These are phyloP conservation scores for Epichloe coenophiala DNA, from an alignment of 2,329 filamentous ascomycete genomes.

Conservation along the genomic window DNA sequence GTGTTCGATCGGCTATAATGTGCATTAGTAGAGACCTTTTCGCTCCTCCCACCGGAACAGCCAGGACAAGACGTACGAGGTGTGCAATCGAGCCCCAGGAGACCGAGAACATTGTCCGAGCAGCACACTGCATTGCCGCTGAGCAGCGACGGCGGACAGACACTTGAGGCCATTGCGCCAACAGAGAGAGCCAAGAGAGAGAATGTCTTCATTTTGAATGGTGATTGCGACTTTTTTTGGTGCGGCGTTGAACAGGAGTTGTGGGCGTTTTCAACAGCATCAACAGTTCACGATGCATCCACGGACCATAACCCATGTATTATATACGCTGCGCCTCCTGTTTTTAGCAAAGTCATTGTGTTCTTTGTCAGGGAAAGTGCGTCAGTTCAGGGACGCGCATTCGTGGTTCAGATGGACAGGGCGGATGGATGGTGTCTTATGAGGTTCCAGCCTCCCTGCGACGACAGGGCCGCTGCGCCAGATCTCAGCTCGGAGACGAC, in stretches of 20 bases:
- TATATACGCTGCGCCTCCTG: not conserved
- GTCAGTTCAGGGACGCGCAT: not conserved
- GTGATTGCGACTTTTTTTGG: not conserved
- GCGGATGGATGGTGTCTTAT: not conserved
- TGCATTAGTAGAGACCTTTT: not conserved
- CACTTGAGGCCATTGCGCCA: not conserved
- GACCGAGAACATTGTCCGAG: not conserved
- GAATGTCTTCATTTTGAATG: not conserved
- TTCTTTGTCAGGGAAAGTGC: not conserved
- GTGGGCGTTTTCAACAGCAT: too few species aligned
- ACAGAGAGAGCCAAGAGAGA: not conserved
- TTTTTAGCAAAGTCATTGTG: not conserved
- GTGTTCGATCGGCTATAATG: not conserved
- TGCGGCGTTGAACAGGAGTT: not conserved
- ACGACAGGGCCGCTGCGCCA: not conserved
- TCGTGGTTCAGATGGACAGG: not conserved
- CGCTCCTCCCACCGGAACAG: not conserved
- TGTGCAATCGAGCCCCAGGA: not conserved
- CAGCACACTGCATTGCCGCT: slow-evolving; percentile 1
- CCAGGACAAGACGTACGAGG: not conserved
- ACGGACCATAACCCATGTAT: not conserved
- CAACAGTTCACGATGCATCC: too few species aligned
- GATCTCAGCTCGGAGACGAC: not conserved
- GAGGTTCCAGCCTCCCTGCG: not conserved
- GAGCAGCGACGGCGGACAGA: not conserved